Percentiles rank a stretch among this genome's conserved stretches.
Evolutionary conservation across 1,284 basidiomycete species (phyloP).

Genomic region (Leccinum pachyderme): DNA sequence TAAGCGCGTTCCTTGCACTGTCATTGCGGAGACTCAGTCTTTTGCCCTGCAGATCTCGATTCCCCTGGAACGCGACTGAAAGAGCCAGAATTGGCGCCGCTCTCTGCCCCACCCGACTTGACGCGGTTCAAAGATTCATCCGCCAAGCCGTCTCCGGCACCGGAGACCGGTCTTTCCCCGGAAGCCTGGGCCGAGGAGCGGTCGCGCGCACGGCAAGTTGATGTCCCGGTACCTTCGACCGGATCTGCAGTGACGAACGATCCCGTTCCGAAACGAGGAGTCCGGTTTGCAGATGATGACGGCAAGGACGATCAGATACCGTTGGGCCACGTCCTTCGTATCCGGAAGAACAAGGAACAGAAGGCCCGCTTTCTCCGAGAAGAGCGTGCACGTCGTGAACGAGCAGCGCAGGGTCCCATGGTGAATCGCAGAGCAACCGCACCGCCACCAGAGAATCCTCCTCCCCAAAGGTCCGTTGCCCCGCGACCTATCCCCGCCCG

Average conservation of each 20-base stretch:
- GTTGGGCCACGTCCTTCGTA: constrained; percentile 62
- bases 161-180: neutral
- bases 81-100: constrained; percentile 3
- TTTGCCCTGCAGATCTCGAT: constrained; percentile 22
- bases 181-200: neutral
- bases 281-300: constrained; percentile 65
- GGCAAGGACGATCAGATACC: constrained; percentile 65
- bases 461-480: constrained; percentile 9
- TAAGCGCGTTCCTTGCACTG: constrained; percentile 11
- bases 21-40: constrained; percentile 13
- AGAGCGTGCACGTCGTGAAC: constrained; percentile 52
- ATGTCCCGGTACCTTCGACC: constrained; percentile 5
- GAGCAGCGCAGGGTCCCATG: constrained; percentile 31
- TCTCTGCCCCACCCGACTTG: neutral
- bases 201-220: constrained; percentile 4
- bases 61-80: constrained; percentile 12
- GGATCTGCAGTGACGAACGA: constrained; percentile 15
- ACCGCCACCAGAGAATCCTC: constrained; percentile 12
- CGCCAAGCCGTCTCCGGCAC: neutral
- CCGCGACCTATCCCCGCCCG: constrained; percentile 20
- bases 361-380: constrained; percentile 65
- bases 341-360: constrained; percentile 68
- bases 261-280: constrained; percentile 51
- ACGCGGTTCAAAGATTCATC: constrained; percentile 7
- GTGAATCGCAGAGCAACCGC: constrained; percentile 36